A percentile compares a stretch with the other conserved stretches of the same genome.
These are phyloP conservation scores for Trifolium pratense DNA, from an alignment of 306 rosid species.

Conservation along the genomic window DNA sequence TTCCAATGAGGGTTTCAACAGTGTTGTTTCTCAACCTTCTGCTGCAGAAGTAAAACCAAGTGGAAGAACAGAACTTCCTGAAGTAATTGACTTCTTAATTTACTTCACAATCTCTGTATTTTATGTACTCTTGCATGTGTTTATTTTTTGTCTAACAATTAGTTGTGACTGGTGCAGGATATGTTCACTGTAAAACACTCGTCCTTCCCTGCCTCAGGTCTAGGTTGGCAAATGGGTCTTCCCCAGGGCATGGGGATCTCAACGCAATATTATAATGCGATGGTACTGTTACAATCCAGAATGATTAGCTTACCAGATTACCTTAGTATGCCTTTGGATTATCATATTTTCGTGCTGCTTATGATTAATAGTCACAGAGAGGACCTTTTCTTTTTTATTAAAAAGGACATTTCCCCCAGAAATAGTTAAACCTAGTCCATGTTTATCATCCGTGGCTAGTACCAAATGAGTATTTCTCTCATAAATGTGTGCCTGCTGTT, in stretches of 20 bases:
- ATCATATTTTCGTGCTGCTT: constrained; percentile 25
- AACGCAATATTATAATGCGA: constrained; percentile 63
- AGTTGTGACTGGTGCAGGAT: constrained; percentile 63
- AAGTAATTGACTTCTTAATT: constrained; percentile 50
- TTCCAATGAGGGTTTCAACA: constrained; percentile 42
- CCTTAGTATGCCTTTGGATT: constrained; percentile 39
- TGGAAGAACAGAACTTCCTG: constrained; percentile 82
- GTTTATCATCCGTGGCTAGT: constrained; percentile 41
- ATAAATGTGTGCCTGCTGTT: constrained; percentile 45
- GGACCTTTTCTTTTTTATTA: not conserved
- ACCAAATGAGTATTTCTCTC: constrained; percentile 30
- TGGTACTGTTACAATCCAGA: constrained; percentile 59
- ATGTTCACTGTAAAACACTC: constrained; percentile 65
- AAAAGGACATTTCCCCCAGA: not conserved
- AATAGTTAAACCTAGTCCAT: constrained; percentile 21
- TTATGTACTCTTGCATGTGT: constrained; percentile 21
- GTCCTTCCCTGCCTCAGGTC: constrained; percentile 62
- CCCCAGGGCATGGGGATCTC: constrained; percentile 69
- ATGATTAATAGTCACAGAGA: not conserved
- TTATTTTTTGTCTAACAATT: constrained; percentile 41
- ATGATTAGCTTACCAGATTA: constrained; percentile 32
- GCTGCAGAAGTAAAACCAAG: constrained; percentile 54
- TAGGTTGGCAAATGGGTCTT: constrained; percentile 80
- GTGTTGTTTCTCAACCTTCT: constrained; percentile 56
- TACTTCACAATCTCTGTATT: constrained; percentile 23